phyloP scores from a whole-genome alignment of 768 basidiomycete species.

The Phanerochaete carnosa region DNA sequence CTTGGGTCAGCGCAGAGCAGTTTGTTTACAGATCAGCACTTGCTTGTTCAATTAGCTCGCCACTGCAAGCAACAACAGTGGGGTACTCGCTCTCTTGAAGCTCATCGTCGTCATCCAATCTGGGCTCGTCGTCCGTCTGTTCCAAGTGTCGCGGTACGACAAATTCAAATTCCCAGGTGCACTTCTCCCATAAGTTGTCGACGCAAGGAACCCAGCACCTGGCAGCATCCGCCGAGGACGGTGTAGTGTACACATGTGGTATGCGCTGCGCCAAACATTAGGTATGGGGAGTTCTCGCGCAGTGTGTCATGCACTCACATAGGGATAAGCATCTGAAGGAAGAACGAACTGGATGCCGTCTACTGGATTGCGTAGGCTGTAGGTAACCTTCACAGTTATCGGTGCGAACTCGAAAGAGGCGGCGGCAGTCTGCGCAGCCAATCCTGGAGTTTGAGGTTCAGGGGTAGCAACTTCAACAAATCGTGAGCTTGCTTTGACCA shows the following conservation, averaged over 20 bases:
- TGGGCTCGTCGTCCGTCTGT: constrained; percentile 41
- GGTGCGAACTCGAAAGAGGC: constrained; percentile 66
- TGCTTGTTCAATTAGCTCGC: constrained; percentile 93
- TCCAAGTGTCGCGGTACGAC: constrained; percentile 84
- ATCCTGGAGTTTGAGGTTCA: constrained; percentile 72
- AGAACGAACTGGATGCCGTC: constrained; percentile 85
- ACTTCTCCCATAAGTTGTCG: constrained; percentile 93
- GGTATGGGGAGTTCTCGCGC: not conserved
- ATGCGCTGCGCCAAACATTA: constrained; percentile 54
- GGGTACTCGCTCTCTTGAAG: constrained; percentile 53
- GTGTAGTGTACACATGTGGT: constrained; percentile 89
- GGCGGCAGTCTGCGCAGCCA: constrained; percentile 29
- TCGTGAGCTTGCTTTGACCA: not conserved
- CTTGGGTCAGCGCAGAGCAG: constrained; percentile 9
- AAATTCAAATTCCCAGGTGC: constrained; percentile 98
- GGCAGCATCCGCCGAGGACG: constrained; percentile 87
- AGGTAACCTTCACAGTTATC: constrained; percentile 72
- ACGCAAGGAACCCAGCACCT: constrained; percentile 98
- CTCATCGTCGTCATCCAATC: constrained; percentile 47
- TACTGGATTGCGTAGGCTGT: constrained; percentile 77
- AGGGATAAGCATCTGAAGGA: constrained; percentile 79
- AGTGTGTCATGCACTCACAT: constrained; percentile 50
- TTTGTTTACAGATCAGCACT: constrained; percentile 16
- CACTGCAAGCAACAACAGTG: constrained; percentile 89
- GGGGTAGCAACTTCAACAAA: constrained; percentile 58